These are phyloP conservation scores for Taiozyma sp. DNA, from an alignment of 1,139 yeast species.

Conservation along the genomic window DNA sequence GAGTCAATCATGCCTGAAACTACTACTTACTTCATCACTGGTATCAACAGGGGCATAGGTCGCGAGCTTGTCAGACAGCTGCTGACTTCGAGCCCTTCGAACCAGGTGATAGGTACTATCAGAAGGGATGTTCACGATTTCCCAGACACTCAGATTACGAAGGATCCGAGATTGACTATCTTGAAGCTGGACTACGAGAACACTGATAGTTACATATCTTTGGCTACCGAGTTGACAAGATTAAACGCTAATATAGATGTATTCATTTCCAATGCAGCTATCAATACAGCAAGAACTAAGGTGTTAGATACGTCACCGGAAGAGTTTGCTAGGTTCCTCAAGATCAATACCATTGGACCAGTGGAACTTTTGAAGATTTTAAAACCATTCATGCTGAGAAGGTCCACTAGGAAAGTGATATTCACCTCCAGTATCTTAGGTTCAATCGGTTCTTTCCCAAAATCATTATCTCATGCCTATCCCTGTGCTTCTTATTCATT, in stretches of 20 bases:
- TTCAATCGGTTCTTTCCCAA: slow-evolving; percentile 20
- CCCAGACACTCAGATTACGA: slow-evolving; percentile 14
- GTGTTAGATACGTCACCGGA: slow-evolving; percentile 26
- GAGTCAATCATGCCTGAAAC: neutral
- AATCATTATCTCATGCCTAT: slow-evolving; percentile 8
- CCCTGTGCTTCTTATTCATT: slow-evolving; percentile 27
- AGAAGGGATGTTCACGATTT: slow-evolving; percentile 15
- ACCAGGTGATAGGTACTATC: slow-evolving; percentile 29
- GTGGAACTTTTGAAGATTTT: slow-evolving; percentile 27
- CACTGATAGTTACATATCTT: slow-evolving; percentile 11
- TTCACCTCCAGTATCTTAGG: slow-evolving; percentile 28
- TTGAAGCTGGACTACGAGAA: slow-evolving; percentile 23
- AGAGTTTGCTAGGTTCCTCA: slow-evolving; percentile 26
- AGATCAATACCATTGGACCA: slow-evolving; percentile 31
- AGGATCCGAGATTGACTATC: slow-evolving; percentile 19
- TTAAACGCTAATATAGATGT: slow-evolving; percentile 38
- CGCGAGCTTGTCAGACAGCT: slow-evolving; percentile 25
- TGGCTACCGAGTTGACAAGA: slow-evolving; percentile 19
- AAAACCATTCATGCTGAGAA: slow-evolving; percentile 26
- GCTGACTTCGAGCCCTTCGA: slow-evolving; percentile 14
- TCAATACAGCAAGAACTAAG: slow-evolving; percentile 40
- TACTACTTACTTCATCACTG: slow-evolving; percentile 22
- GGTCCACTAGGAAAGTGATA: slow-evolving; percentile 24
- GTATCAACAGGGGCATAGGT: slow-evolving; percentile 33
- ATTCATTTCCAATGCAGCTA: slow-evolving; percentile 51